Conservation (phyloP, 495 filamentous ascomycete species). For the Bacidia gigantensis region DNA sequence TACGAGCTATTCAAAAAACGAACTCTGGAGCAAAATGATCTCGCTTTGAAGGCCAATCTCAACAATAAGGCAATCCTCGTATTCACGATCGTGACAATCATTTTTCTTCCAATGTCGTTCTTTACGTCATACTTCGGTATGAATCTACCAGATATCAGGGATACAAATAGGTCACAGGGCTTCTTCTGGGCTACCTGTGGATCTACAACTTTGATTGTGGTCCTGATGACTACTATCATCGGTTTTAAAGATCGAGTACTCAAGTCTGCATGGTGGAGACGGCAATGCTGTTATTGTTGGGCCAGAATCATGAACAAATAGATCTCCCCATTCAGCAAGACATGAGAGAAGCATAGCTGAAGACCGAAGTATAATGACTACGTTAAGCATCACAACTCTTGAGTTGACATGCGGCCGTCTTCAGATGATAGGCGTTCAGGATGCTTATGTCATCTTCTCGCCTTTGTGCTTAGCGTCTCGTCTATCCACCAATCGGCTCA, state of each 20-base stretch:
- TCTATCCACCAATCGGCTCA: too few species aligned
- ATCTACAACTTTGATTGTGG: conserved; percentile 4
- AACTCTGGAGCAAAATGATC: conserved; percentile 8
- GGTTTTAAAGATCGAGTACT: conserved; percentile 4
- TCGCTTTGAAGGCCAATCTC: conserved; percentile 10
- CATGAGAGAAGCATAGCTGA: too few species aligned
- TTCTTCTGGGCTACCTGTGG: conserved; percentile 13
- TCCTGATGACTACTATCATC: conserved; percentile 6
- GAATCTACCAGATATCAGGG: conserved; percentile 7
- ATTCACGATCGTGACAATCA: conserved; percentile 58
- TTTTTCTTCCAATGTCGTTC: conserved; percentile 55
- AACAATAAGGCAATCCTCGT: conserved; percentile 41
- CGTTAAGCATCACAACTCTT: too few species aligned
- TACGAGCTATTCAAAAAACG: conserved; percentile 2
- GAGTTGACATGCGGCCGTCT: too few species aligned
- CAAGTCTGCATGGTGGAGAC: too few species aligned
- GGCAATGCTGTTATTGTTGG: too few species aligned
- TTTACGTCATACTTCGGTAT: conserved; percentile 27
- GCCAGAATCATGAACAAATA: too few species aligned
- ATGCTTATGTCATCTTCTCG: too few species aligned
- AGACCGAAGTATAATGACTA: too few species aligned
- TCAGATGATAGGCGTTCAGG: too few species aligned
- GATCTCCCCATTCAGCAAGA: too few species aligned
- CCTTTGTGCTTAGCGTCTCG: too few species aligned
- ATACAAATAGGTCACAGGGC: conserved; percentile 4